Percentiles rank a stretch among this genome's conserved stretches.
Evolutionary conservation across 2,329 filamentous ascomycete genomes (phyloP).

Genomic region (Orbilia brochopaga): DNA sequence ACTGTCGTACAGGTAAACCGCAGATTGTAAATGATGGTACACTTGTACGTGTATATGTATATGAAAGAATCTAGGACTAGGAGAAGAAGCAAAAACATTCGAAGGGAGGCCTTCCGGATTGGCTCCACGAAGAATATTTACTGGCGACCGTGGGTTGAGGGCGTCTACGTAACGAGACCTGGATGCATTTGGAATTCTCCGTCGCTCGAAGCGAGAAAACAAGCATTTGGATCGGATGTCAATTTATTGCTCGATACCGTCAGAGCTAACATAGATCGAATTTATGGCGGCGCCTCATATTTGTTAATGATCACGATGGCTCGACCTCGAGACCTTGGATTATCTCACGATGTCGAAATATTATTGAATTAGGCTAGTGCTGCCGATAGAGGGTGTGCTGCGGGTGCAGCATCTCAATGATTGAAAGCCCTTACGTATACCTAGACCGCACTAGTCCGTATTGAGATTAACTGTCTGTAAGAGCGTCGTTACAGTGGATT

Average conservation of each 20-base stretch:
- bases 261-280: not conserved
- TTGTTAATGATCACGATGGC: slow-evolving; percentile 8
- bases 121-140: too few species aligned
- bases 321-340: not conserved
- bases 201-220: too few species aligned
- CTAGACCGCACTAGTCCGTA: not conserved
- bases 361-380: slow-evolving; percentile 34
- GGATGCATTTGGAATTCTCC: too few species aligned
- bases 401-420: not conserved
- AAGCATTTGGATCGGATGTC: too few species aligned
- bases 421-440: not conserved
- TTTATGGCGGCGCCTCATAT: not conserved
- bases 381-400: slow-evolving; percentile 28
- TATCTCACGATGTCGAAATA: slow-evolving; percentile 1
- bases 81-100: too few species aligned
- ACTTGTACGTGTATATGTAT: not conserved
- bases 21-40: not conserved
- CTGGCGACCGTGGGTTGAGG: too few species aligned
- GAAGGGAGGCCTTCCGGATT: too few species aligned
- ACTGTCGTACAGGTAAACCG: slow-evolving; percentile 1
- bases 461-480: slow-evolving; percentile 4
- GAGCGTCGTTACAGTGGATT: not conserved
- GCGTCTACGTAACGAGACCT: too few species aligned
- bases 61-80: too few species aligned
- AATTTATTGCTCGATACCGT: not conserved